phyloP scores from a whole-genome alignment of 2,329 filamentous ascomycete species.

The Chaetoscypha palmicola region DNA sequence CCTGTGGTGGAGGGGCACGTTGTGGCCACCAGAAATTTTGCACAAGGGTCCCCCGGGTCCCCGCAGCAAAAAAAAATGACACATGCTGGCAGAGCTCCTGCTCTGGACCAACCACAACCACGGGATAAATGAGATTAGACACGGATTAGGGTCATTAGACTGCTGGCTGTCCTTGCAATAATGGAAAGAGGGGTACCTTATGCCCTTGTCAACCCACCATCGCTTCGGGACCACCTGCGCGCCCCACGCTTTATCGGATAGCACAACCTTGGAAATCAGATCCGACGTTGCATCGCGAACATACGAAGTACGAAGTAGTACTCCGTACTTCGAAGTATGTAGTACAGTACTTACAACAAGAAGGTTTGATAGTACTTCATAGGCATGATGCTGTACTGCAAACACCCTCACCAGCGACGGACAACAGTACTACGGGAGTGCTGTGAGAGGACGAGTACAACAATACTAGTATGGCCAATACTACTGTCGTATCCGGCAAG shows the following conservation, averaged over 20 bases:
- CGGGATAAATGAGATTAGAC: conserved; percentile 18
- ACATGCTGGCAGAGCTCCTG: conserved; percentile 11
- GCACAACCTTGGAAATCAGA: conserved; percentile 16
- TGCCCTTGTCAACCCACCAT: not conserved
- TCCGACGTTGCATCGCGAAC: not conserved
- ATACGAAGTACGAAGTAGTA: too few species aligned
- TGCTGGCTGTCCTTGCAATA: conserved; percentile 4
- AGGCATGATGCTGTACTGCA: not conserved
- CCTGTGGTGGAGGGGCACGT: conserved; percentile 4
- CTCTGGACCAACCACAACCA: conserved; percentile 10
- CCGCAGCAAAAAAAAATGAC: conserved; percentile 19
- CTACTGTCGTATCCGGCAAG: too few species aligned
- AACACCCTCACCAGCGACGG: conserved; percentile 11
- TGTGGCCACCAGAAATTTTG: conserved; percentile 8
- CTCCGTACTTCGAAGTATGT: too few species aligned
- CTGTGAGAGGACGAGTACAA: too few species aligned
- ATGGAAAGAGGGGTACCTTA: too few species aligned
- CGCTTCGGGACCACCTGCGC: conserved; percentile 5
- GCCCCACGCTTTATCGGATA: conserved; percentile 4
- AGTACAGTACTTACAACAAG: too few species aligned
- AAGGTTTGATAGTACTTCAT: too few species aligned
- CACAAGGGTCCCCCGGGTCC: conserved; percentile 15
- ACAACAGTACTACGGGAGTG: too few species aligned
- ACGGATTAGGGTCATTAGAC: too few species aligned
- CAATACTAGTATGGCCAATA: too few species aligned